These are phyloP conservation scores for Trypanosoma lewisi DNA, from an alignment of 208 protist genomes.

Conservation along the genomic window DNA sequence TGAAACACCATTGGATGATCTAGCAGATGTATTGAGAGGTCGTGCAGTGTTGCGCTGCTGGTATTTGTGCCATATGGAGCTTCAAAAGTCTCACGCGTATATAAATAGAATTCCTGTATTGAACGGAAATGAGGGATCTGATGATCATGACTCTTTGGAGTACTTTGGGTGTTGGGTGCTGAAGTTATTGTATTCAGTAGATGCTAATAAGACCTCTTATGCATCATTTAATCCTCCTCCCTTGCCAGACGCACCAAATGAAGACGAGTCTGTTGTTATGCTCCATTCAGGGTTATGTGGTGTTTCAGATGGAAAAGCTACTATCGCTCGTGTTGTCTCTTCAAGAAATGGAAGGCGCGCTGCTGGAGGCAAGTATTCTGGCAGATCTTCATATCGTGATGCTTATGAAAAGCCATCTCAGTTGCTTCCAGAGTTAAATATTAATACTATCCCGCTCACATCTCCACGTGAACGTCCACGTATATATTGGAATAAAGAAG, in stretches of 20 bases:
- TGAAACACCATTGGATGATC: slow-evolving; percentile 37
- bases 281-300: not conserved
- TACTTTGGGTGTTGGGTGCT: slow-evolving; percentile 15
- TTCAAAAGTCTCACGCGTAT: slow-evolving; percentile 13
- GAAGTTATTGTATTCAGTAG: not conserved
- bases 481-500: not conserved
- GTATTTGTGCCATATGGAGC: slow-evolving; percentile 40
- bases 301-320: not conserved
- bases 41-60: slow-evolving; percentile 56
- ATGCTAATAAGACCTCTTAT: not conserved
- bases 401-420: not conserved
- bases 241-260: not conserved
- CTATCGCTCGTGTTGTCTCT: not conserved
- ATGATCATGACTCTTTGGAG: not conserved
- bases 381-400: not conserved
- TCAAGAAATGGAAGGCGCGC: not conserved
- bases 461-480: not conserved
- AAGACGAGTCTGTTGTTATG: not conserved
- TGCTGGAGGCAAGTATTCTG: not conserved
- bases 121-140: not conserved
- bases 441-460: not conserved
- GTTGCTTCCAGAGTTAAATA: not conserved
- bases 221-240: not conserved
- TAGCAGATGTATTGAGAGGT: slow-evolving; percentile 54
- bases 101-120: not conserved